Evolutionary conservation across 1,284 basidiomycete genomes (phyloP).

Genomic region (Papiliotrema flavescens): DNA sequence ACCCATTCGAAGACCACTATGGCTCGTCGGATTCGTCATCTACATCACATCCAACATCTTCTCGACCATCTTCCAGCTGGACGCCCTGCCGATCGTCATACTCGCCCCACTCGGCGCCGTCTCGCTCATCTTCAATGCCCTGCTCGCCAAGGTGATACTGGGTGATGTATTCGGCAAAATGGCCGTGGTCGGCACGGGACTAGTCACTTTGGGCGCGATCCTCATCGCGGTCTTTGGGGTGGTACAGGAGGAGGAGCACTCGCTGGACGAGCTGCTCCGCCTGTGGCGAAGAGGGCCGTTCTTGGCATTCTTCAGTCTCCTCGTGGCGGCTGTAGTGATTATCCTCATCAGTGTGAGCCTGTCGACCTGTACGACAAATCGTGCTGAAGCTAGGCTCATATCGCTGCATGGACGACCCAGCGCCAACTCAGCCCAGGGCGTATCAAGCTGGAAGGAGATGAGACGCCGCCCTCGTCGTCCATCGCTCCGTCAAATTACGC

Average conservation of each 20-base stretch:
- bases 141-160: conserved; percentile 81
- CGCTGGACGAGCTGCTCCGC: conserved; percentile 76
- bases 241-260: conserved; percentile 85
- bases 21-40: conserved; percentile 79
- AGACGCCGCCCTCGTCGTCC: conserved; percentile 16
- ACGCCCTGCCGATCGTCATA: conserved; percentile 86
- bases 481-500: conserved; percentile 34
- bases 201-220: conserved; percentile 85
- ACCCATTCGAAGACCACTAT: conserved; percentile 75
- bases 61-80: conserved; percentile 82
- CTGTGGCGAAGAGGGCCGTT: conserved; percentile 78
- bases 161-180: conserved; percentile 81
- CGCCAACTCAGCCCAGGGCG: conserved; percentile 9
- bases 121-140: conserved; percentile 90
- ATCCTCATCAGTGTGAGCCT: conserved; percentile 62
- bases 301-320: conserved; percentile 71
- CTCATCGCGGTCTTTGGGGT: conserved; percentile 90
- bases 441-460: conserved; percentile 1
- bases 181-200: conserved; percentile 78
- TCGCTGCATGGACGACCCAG: conserved; percentile 16
- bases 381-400: conserved; percentile 17
- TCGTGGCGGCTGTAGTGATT: conserved; percentile 62
- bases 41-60: conserved; percentile 86
- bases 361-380: background rate
- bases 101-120: conserved; percentile 87